phyloP scores from a whole-genome alignment of 176 grass and related monocot species.

The Olyra latifolia region DNA sequence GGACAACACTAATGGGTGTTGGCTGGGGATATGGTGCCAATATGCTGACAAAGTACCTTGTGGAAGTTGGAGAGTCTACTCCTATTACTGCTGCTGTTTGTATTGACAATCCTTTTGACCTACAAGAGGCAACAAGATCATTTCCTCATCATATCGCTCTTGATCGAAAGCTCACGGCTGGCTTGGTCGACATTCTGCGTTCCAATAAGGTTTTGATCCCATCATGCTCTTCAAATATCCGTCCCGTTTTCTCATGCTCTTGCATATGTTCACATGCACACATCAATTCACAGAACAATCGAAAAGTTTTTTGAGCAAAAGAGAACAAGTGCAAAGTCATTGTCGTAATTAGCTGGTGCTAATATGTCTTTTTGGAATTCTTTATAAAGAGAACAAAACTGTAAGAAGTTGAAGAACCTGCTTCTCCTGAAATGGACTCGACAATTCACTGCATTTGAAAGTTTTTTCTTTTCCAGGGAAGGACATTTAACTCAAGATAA shows the following conservation, averaged over 20 bases:
- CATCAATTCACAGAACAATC: neutral
- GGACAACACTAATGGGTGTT: conserved; percentile 81
- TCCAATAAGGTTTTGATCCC: conserved; percentile 71
- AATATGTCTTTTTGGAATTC: neutral
- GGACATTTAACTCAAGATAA: conserved; percentile 6
- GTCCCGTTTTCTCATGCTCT: neutral
- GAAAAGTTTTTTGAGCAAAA: neutral
- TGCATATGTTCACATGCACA: neutral
- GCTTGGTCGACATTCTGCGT: conserved; percentile 81
- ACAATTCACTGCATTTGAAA: conserved; percentile 1
- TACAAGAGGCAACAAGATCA: conserved; percentile 75
- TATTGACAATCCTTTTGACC: conserved; percentile 88
- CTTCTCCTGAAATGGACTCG: neutral
- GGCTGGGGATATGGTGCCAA: conserved; percentile 92
- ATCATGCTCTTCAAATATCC: neutral
- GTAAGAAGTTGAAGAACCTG: conserved; percentile 3
- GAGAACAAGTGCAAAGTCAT: neutral
- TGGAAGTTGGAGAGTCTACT: conserved; percentile 87
- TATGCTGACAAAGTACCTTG: conserved; percentile 91
- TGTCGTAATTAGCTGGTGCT: neutral
- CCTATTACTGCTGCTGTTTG: conserved; percentile 87
- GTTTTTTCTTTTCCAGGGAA: conserved; percentile 13
- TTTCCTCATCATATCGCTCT: conserved; percentile 66
- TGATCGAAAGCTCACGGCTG: conserved; percentile 69
- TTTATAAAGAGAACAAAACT: neutral